Base-by-base conservation (phyloP, 164 flowering plant species). In the grape (Vitis vinifera) region DNA sequence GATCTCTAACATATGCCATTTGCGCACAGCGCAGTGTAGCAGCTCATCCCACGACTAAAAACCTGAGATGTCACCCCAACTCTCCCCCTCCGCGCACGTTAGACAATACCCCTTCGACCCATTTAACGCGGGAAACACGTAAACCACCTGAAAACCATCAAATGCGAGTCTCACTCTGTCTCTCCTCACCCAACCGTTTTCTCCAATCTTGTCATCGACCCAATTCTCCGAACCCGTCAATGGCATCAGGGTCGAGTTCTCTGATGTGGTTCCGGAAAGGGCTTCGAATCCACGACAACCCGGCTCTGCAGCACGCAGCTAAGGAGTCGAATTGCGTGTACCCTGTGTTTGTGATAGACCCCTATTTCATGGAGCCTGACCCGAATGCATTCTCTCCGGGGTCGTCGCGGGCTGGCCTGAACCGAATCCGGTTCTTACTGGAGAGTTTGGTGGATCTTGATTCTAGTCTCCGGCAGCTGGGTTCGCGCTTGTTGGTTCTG, bases 191-290 rank as follows among this genome's bases (percentile, higher is more conserved):
- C 44, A 37, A 37, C 44, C 44, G 44, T 0, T 37, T 37, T 37
- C 44, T 37, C 47, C 15, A 2, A 11, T 47, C 2, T 50, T 31
- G 47, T n/a, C 56, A 8, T 23, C 9, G 3, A 37, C 14, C n/a
- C 44, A 51, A 23, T 23, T 8, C 50, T 12, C 60, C 52, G 47
- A 71, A 44, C 50, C 70, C 82, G 55, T 15, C n/a, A 48, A 82
- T 81, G 87, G 81, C 81, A 17, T 56, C 82, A 37, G 81, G 79
- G 58, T 78, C 81, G 55, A 62, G 75, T 70, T 87, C 97, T 2
- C 73, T 94, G 57, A 71, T 92, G 72, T 94, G 99, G 99, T 94
- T 94, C 79, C 81, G 99, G 6, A 94, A 91, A 70, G 97, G 99
- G 3, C 88, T 92, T 30, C 80, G 97, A 67, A 71, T 94, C 72